Base-by-base conservation (phyloP, 1,139 yeast genomes). In the Kurtzmaniella quercitrusa region DNA sequence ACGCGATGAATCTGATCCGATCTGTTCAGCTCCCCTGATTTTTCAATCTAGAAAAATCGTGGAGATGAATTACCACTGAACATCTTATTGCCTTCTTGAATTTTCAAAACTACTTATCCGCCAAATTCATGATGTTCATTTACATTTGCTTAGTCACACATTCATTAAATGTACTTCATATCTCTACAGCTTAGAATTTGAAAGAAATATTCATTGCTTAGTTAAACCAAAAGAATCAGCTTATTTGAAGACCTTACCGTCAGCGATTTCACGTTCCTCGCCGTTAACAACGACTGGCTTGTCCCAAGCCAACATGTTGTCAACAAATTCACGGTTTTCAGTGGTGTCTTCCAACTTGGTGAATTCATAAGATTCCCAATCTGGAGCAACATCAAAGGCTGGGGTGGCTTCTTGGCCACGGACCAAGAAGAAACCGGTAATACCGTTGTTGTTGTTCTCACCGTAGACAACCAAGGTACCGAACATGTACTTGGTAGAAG, bases 331-430 rank as follows among this genome's bases (percentile, higher is more conserved):
- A 56, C 62, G 60, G 60, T 53, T 60, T 49, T 67, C 71, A 45
- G 58, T 64, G 45, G 67, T 50, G 47, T 61, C 68, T 52, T 72
- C 76, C 58, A 73, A 63, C 60, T 68, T 71, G 57, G 67, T 59
- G 71, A 60, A 73, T 34, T 56, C 49, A 57, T 73, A 73, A 46
- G 77, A 71, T 75, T 93, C 98, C 96, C 95, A 89, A 75, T 93
- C 99, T 71, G 99, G 98, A 63, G 98, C 99, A 68, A 93, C 98
- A 55, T 93, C 87, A 63, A 93, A 89, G 52, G 96, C 98, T 65
- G 97, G 96, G 47, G 55, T 78, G 64, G 60, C 72, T 52, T 93
- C 97, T 71, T 93, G 89, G 62, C 99, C 99, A 76, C 98, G 88
- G 63, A 93, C 84, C 62, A 93, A 71, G 78, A 93, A 84, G 65